Conservation (phyloP, 495 filamentous ascomycete species). For the Elaphomyces granulatus region DNA sequence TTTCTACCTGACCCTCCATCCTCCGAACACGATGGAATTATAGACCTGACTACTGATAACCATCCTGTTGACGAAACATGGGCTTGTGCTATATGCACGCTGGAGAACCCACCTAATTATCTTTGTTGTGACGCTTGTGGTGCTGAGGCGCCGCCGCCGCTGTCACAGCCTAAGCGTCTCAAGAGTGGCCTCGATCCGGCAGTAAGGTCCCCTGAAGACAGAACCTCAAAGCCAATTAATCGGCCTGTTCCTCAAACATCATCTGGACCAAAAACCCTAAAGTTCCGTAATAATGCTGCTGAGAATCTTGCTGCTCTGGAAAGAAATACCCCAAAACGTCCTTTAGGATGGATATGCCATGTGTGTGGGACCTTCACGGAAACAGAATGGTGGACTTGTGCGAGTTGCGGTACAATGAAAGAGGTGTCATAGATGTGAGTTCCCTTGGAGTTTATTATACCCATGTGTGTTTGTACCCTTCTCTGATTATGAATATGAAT, state of each 20-base stretch:
- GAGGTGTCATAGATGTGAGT: conserved; percentile 29
- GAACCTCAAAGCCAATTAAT: not conserved
- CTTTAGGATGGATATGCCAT: conserved; percentile 55
- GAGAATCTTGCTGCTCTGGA: conserved; percentile 26
- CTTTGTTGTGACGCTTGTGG: conserved; percentile 70
- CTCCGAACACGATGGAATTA: conserved; percentile 4
- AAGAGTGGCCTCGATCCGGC: not conserved
- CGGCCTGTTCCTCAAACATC: not conserved
- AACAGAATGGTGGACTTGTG: conserved; percentile 66
- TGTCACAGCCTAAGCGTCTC: conserved; percentile 1
- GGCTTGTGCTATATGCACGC: conserved; percentile 67
- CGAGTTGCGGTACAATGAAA: conserved; percentile 55
- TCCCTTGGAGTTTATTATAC: no score
- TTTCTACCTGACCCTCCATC: conserved; percentile 1
- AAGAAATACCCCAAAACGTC: conserved; percentile 25
- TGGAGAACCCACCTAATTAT: conserved; percentile 58
- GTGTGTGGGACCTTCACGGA: conserved; percentile 53
- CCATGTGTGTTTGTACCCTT: no score
- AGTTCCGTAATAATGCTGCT: conserved; percentile 18
- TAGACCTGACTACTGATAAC: conserved; percentile 19
- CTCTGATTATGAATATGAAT: no score
- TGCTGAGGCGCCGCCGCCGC: conserved; percentile 36
- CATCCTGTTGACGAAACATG: conserved; percentile 34
- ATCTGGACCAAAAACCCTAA: not conserved
- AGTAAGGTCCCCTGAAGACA: not conserved